Conservation (phyloP, 108 stramenopile species). For the Nannochloropsis gaditana region DNA sequence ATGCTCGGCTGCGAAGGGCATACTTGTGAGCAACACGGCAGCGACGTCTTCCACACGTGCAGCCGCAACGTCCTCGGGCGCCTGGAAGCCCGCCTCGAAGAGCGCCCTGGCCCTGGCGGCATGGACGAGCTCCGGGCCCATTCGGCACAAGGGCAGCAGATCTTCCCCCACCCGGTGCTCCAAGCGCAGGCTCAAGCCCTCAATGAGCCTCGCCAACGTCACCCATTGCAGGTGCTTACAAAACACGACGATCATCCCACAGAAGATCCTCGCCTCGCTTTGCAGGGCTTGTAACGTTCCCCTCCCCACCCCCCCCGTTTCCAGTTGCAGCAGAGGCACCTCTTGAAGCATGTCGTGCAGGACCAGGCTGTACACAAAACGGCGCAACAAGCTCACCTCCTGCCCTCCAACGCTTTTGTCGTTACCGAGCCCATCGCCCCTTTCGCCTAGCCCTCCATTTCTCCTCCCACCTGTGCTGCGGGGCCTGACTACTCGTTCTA, state of each 20-base stretch:
- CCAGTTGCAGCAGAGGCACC: neutral
- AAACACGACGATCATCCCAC: constrained; percentile 42
- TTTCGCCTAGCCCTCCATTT: neutral
- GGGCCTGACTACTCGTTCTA: neutral
- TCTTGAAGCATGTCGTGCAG: neutral
- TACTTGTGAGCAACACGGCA: constrained; percentile 31
- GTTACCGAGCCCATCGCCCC: neutral
- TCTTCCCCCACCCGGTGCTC: constrained; percentile 38
- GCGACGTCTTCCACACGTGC: constrained; percentile 25
- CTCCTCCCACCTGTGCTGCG: neutral
- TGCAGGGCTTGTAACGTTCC: constrained; percentile 39
- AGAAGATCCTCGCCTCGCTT: constrained; percentile 37
- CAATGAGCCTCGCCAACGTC: constrained; percentile 34
- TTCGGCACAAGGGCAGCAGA: constrained; percentile 32
- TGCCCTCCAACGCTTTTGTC: too few relatives aligned
- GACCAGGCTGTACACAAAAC: neutral
- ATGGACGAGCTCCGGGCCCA: constrained; percentile 33
- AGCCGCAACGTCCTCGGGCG: constrained; percentile 25
- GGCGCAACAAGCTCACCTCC: neutral
- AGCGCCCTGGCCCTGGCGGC: constrained; percentile 35
- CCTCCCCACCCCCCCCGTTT: constrained; percentile 24
- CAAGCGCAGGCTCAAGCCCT: constrained; percentile 36
- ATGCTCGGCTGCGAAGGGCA: constrained; percentile 25
- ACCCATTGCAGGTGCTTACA: constrained; percentile 38
- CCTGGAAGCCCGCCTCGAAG: constrained; percentile 29